These are phyloP conservation scores for Hygrophorus russula DNA, from an alignment of 768 basidiomycete genomes.

Conservation along the genomic window DNA sequence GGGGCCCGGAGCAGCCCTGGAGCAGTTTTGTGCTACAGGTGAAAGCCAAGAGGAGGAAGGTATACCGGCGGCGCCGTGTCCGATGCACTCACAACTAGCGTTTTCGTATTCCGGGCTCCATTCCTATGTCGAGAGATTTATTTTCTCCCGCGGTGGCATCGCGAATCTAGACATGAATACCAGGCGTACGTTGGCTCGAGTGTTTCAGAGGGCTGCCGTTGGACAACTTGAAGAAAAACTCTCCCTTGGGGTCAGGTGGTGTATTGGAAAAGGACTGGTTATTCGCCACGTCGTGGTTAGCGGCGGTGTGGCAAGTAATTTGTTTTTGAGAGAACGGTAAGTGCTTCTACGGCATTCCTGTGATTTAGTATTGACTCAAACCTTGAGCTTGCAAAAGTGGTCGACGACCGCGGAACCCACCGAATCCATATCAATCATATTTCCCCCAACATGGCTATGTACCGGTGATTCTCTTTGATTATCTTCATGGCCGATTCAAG, in stretches of 20 bases:
- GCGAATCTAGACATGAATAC: constrained; percentile 25
- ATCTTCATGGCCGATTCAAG: background rate
- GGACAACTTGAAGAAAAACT: constrained; percentile 72
- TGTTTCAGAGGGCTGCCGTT: constrained; percentile 65
- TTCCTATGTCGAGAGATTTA: constrained; percentile 51
- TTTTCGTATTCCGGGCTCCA: constrained; percentile 82
- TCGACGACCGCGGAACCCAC: constrained; percentile 14
- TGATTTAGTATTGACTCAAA: background rate
- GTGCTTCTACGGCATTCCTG: constrained; percentile 7
- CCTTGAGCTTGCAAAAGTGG: constrained; percentile 19
- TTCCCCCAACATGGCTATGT: constrained; percentile 72
- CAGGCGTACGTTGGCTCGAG: constrained; percentile 44
- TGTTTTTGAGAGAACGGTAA: constrained; percentile 54
- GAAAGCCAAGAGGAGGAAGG: constrained; percentile 16
- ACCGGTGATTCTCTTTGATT: constrained; percentile 43
- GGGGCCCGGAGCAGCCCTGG: constrained; percentile 76
- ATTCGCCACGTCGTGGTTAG: constrained; percentile 66
- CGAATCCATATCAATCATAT: constrained; percentile 36
- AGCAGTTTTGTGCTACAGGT: constrained; percentile 45
- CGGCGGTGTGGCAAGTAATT: constrained; percentile 91
- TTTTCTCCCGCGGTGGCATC: constrained; percentile 33
- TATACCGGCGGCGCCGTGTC: constrained; percentile 30
- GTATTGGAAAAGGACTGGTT: constrained; percentile 26
- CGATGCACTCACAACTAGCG: constrained; percentile 40
- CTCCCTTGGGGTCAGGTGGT: constrained; percentile 35